Percentiles rank a stretch among this genome's conserved stretches.
Conservation (phyloP, 1,139 yeast genomes). For the Geotrichum reessii region DNA sequence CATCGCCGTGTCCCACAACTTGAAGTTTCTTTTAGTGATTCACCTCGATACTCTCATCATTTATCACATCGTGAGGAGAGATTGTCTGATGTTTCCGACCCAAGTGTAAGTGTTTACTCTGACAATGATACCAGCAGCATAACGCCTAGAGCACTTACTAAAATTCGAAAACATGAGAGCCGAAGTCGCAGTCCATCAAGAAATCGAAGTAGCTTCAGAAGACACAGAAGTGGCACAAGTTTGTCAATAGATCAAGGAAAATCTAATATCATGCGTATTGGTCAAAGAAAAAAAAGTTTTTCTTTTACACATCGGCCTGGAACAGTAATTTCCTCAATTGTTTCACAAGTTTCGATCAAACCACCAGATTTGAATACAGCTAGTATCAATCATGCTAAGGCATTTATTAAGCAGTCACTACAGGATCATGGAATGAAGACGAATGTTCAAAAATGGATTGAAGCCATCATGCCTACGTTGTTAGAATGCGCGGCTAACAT, state of each 20-base stretch:
- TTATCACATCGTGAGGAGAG: conserved; percentile 4
- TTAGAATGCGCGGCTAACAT: conserved; percentile 44
- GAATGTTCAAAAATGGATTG: conserved; percentile 53
- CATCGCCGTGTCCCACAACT: conserved; percentile 15
- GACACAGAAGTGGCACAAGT: conserved; percentile 29
- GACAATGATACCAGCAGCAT: conserved; percentile 17
- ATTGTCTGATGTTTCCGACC: conserved; percentile 9
- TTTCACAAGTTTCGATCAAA: conserved; percentile 11
- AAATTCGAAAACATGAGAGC: conserved; percentile 12
- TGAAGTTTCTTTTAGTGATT: conserved; percentile 24
- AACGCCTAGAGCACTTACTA: conserved; percentile 5
- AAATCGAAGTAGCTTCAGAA: conserved; percentile 17
- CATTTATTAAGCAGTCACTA: conserved; percentile 58
- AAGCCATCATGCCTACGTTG: conserved; percentile 44
- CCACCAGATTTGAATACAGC: conserved; percentile 37
- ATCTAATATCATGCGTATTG: conserved; percentile 25
- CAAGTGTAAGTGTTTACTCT: conserved; percentile 1
- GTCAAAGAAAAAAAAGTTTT: conserved; percentile 27
- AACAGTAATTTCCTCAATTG: conserved; percentile 12
- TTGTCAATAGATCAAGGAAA: conserved; percentile 23
- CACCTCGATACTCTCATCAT: conserved; percentile 6
- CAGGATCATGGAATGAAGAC: conserved; percentile 55
- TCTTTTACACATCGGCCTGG: conserved; percentile 17
- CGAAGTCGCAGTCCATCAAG: conserved; percentile 14
- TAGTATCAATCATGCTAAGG: conserved; percentile 40